Base-by-base conservation (phyloP, 1,284 basidiomycete genomes). In the Phellinidium pouzarii region DNA sequence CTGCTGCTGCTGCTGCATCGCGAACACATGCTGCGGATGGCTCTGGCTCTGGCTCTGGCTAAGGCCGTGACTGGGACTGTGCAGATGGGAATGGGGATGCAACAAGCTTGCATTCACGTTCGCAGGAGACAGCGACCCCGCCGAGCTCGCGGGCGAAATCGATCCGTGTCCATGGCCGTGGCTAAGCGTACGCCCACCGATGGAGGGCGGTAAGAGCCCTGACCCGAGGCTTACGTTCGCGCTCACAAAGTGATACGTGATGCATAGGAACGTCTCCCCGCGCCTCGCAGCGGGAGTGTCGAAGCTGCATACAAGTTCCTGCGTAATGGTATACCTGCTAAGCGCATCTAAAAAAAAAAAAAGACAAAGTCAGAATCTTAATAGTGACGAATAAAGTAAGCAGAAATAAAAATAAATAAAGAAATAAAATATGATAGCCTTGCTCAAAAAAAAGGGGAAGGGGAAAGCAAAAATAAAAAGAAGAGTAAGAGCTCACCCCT, bases 191-290 rank as follows among this genome's bases (percentile, higher is more conserved):
- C 29, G 12, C 29, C 29, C 29, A 7, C 7, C 29, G 29, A 12
- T 31, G 6, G 29, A 6, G 29, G 29, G n/a, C n/a, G n/a, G n/a
- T n/a, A n/a, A n/a, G n/a, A n/a, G n/a, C n/a, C n/a, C n/a, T n/a
- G 6, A 12, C 29, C 12, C 14, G n/a, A 40, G 37, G 19, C 7
- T 20, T 7, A 17, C 14, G 37, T 17, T 3, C n/a, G 37, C 37
- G 37, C 37, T n/a, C 29, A 50, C 48, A 42, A 55, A 51, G 37
- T 40, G 48, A 34, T 55, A 55, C 29, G 48, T 47, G 44, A 55
- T 51, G 11, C 36, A 9, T 26, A 55, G 49, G 44, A 55, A 55
- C 5, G 38, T 36, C 34, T 55, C 54, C 2, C 54, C 54, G 2
- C 44, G 48, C 37, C 37, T 14, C 19, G 48, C 43, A 3, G 25